Percentiles rank a stretch among this genome's conserved stretches.
Conservation (phyloP, 2,329 filamentous ascomycete genomes). For the Fusarium camptoceras region DNA sequence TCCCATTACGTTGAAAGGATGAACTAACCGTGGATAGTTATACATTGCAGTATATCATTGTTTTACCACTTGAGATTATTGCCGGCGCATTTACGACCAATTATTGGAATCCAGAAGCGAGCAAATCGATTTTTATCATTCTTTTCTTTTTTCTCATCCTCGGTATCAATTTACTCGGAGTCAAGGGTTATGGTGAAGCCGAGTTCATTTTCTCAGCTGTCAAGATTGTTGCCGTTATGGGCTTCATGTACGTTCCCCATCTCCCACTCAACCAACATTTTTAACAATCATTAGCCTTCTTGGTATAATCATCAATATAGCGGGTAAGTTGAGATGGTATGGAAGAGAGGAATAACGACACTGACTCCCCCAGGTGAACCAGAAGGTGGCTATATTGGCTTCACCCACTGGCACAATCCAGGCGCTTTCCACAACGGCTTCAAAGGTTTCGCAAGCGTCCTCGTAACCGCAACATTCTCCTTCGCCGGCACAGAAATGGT, state of each 20-base stretch:
- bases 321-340: slow-evolving; percentile 59
- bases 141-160: slow-evolving; percentile 83
- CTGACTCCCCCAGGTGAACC: slow-evolving; percentile 57
- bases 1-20: not conserved
- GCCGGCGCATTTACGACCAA: slow-evolving; percentile 85
- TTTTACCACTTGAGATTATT: slow-evolving; percentile 86
- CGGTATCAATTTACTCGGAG: slow-evolving; percentile 85
- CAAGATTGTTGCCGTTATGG: slow-evolving; percentile 86
- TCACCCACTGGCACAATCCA: slow-evolving; percentile 77
- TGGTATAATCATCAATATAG: slow-evolving; percentile 85
- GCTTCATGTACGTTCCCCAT: slow-evolving; percentile 76
- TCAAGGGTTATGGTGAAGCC: slow-evolving; percentile 88
- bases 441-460: slow-evolving; percentile 82
- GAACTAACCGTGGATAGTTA: slow-evolving; percentile 65
- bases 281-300: slow-evolving; percentile 69
- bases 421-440: slow-evolving; percentile 86
- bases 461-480: slow-evolving; percentile 80
- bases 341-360: too few species aligned
- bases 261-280: not conserved
- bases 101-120: slow-evolving; percentile 77
- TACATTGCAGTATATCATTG: slow-evolving; percentile 85
- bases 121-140: slow-evolving; percentile 81
- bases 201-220: slow-evolving; percentile 88
- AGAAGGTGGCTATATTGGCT: slow-evolving; percentile 80
- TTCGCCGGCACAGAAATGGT: slow-evolving; percentile 82